Evolutionary conservation across 176 grass and related monocot genomes (phyloP), one percentile per base, ranked within the genome.

Genomic region (Olyra latifolia): DNA sequence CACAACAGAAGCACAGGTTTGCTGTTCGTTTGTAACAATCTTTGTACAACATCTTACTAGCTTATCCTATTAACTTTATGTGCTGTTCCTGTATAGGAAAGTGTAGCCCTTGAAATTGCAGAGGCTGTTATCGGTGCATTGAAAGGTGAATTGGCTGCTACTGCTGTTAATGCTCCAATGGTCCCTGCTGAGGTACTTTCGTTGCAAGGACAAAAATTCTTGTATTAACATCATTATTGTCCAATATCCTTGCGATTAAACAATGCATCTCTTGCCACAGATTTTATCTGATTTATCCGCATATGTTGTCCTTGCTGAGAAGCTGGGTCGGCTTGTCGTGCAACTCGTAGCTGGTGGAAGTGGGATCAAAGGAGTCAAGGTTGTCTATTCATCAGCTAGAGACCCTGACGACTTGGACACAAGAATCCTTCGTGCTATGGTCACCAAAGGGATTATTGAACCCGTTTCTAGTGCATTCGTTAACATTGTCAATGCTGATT

Each of bases 121-220:
- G 84, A 99, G 78, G 92, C 92, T 20, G 90, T 99, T 76, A 80
- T 93, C 4, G 92, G 92, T 62, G 96, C 90, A 35, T 32, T 99
- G 46, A 90, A 83, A 86, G 96, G 96, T 41, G 92, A 99, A 83
- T 79, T 99, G 38, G 86, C 96, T 77, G 86, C 92, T 41, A 89
- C 96, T 48, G 80, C 92, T 38, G 96, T 99, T 79, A 99, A 99
- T 82, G 96, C 96, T 13, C 96, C 96, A 40, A 91, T 93, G 92
- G 88, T 99, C 69, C 82, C 91, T 60, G 16, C 88, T 20, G 84
- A 91, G 96, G 96, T 99, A 69, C 57, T 74, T 27, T 7, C 62
- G 6, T 55, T 27, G 48, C 67, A 4, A 67, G 50, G 27, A 53
- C 69, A 44, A 4, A 69, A 39, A 43, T 2, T 66, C 4, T 43